These are phyloP conservation scores for Aspergillus tubingensis DNA, from an alignment of 2,329 filamentous ascomycete species.

Conservation along the genomic window DNA sequence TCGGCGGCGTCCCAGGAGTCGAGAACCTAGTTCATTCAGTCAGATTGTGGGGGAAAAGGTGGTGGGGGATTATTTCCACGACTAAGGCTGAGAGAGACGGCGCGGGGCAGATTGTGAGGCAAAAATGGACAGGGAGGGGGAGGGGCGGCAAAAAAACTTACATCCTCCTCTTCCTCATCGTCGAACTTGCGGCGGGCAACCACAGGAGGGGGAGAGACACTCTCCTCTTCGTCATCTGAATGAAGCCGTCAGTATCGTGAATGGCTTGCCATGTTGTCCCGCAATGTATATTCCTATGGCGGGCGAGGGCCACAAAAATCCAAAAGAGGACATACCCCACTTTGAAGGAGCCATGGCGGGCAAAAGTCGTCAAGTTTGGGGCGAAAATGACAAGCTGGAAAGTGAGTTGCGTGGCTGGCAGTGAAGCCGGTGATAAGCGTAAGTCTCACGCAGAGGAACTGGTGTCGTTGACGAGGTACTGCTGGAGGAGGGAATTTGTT, in stretches of 20 bases:
- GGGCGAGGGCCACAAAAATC: constrained; percentile 2
- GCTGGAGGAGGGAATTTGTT: constrained; percentile 1
- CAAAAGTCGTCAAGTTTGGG: constrained; percentile 18
- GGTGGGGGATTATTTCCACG: too few relatives aligned
- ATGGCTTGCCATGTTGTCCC: neutral
- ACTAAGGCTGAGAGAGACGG: neutral
- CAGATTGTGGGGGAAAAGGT: neutral
- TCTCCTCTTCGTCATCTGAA: constrained; percentile 55
- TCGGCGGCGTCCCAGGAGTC: constrained; percentile 97
- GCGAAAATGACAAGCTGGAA: constrained; percentile 12
- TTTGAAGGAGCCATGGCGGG: constrained; percentile 50
- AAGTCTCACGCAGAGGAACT: neutral
- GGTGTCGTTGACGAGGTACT: constrained; percentile 6
- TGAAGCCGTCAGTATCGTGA: constrained; percentile 10
- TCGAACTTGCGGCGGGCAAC: constrained; percentile 73
- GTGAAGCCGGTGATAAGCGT: neutral
- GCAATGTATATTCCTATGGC: neutral
- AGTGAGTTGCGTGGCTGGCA: neutral
- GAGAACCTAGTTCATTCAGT: constrained; percentile 65
- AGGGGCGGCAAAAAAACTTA: constrained; percentile 46
- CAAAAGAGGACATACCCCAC: constrained; percentile 47
- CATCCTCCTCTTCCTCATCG: constrained; percentile 87
- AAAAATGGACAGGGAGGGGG: neutral
- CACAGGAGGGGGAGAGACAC: constrained; percentile 49
- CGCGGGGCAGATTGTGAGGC: neutral